Percentiles rank a stretch among this genome's conserved stretches.
Conservation (phyloP, 2,329 filamentous ascomycete genomes). For the Talaromyces sp. region DNA sequence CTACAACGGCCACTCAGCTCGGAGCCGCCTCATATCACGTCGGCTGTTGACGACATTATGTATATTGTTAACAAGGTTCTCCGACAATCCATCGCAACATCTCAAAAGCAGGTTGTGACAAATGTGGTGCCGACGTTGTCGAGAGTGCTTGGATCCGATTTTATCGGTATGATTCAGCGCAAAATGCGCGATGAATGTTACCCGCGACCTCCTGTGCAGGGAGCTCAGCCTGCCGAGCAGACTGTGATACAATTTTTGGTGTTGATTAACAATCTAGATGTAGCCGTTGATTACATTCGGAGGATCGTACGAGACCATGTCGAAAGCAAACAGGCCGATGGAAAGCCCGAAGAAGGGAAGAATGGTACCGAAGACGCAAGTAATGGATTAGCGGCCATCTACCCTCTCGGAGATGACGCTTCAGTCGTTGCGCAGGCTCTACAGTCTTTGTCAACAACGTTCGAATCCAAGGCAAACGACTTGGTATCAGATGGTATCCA, state of each 20-base stretch:
- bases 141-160: constrained; percentile 80
- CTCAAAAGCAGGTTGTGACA: constrained; percentile 72
- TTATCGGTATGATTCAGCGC: constrained; percentile 93
- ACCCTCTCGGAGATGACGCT: constrained; percentile 76
- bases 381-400: constrained; percentile 57
- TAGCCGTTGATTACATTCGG: constrained; percentile 83
- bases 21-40: constrained; percentile 86
- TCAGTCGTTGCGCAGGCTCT: constrained; percentile 66
- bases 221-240: constrained; percentile 79
- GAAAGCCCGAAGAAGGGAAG: constrained; percentile 24
- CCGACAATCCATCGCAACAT: constrained; percentile 80
- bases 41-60: constrained; percentile 97
- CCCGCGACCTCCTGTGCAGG: constrained; percentile 72
- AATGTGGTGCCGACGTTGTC: constrained; percentile 75
- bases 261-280: constrained; percentile 91
- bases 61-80: constrained; percentile 95
- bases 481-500: constrained; percentile 79
- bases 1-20: constrained; percentile 67
- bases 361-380: constrained; percentile 24
- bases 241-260: constrained; percentile 86
- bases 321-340: constrained; percentile 4
- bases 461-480: constrained; percentile 74
- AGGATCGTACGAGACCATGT: constrained; percentile 75
- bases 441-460: constrained; percentile 65
- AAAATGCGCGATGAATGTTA: constrained; percentile 98